Evolutionary conservation across 1,284 basidiomycete species (phyloP), one percentile per base, ranked within the genome.

Genomic region (Mycena sp.): DNA sequence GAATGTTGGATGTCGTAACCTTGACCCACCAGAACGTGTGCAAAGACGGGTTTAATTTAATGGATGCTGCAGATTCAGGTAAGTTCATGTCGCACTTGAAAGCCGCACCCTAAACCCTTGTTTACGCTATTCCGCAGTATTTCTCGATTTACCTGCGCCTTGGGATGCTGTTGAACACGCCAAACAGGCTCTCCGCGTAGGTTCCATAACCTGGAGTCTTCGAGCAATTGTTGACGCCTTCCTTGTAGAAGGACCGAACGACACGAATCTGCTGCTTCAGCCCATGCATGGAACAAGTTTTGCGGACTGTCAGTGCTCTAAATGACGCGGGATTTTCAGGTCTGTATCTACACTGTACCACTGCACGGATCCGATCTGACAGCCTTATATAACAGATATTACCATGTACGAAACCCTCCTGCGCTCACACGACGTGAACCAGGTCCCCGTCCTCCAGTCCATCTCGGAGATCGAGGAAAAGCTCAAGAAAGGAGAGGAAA

Each of bases 231-330:
- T 44, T 63, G 37, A 68, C 59, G n/a, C 29, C 26, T 53, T 66
- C 58, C 43, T 30, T 32, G 50, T 76, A 96, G 94, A 92, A 92
- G 80, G 92, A 96, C 76, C 83, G 88, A 62, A 85, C 87, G 44
- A 88, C 93, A 9, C 86, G 94, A 41, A 96, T 98, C 79, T 99
- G 97, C 79, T 99, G 96, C 79, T 99, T 99, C 81, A 97, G 95
- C 71, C 98, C 97, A 1, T 99, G 97, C 79, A 96, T 99, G 76
- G 97, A 99, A 77, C 97, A 99, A 76, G 97, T 99, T 35, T 81
- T 97, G 67, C 91, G 94, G 67, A 99, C 97, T 11, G 95, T 98
- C 46, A 86, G 84, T 43, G 90, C 95, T 0, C 83, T 99, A 14
- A 93, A 95, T 71, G 90, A 93, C 14, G 83, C 92, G 16, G 95